Conservation (phyloP, 768 basidiomycete genomes). For the Agrocybe praecox region DNA sequence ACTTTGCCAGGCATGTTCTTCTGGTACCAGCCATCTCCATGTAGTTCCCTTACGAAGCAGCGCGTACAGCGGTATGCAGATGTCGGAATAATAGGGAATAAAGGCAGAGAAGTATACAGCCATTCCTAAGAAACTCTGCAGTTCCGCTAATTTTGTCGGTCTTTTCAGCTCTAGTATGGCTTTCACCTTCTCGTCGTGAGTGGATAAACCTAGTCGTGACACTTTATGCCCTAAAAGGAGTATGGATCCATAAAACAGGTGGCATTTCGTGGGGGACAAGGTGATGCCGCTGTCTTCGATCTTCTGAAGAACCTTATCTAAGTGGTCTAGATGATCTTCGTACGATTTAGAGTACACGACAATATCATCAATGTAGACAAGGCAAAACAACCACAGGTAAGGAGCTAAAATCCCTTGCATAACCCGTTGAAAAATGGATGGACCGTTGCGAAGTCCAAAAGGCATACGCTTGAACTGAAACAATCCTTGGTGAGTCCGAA, state of each 20-base stretch:
- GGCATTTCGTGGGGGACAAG: conserved; percentile 33
- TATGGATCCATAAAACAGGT: conserved; percentile 30
- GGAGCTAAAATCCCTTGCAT: conserved; percentile 39
- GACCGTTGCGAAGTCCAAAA: conserved; percentile 38
- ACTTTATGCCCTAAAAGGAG: conserved; percentile 13
- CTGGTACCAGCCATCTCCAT: not conserved
- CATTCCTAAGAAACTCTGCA: conserved; percentile 23
- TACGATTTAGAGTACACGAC: conserved; percentile 30
- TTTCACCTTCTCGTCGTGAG: conserved; percentile 33
- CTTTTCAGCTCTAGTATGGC: conserved; percentile 27
- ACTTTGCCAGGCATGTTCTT: not conserved
- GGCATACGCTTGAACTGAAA: conserved; percentile 43
- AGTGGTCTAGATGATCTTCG: conserved; percentile 30
- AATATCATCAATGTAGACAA: conserved; percentile 47
- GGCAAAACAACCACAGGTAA: conserved; percentile 37
- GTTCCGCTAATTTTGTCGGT: conserved; percentile 20
- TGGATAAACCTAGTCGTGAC: too few species aligned
- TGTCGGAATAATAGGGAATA: conserved; percentile 2
- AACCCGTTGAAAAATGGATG: conserved; percentile 39
- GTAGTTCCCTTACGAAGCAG: not conserved
- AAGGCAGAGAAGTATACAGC: conserved; percentile 1
- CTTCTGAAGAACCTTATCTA: conserved; percentile 27
- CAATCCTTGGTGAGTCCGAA: conserved; percentile 34
- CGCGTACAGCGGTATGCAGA: not conserved
- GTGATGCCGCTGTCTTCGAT: conserved; percentile 29